These are phyloP conservation scores for Trebouxia sp. DNA, from an alignment of 139 green algal genomes.

Conservation along the genomic window DNA sequence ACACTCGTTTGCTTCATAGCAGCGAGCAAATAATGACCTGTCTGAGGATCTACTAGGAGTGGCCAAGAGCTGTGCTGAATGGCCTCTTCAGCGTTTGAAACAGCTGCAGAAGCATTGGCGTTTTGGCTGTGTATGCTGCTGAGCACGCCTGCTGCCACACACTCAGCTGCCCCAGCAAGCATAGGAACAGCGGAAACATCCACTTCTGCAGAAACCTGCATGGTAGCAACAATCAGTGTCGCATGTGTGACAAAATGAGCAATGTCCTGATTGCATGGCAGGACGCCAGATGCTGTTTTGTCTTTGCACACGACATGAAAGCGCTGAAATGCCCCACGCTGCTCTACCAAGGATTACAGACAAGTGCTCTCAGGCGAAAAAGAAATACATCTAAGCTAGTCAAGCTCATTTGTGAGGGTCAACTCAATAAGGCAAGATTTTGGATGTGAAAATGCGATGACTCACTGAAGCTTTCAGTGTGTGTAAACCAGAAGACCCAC, in stretches of 20 bases:
- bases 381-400: too few relatives aligned
- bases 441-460: too few relatives aligned
- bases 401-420: too few relatives aligned
- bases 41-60: constrained; percentile 86
- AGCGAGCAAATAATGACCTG: constrained; percentile 35
- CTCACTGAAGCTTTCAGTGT: too few relatives aligned
- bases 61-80: constrained; percentile 29
- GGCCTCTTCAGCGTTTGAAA: constrained; percentile 26
- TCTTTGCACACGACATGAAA: too few relatives aligned
- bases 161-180: constrained; percentile 61
- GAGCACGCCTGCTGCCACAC: constrained; percentile 43
- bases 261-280: neutral
- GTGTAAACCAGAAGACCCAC: too few relatives aligned
- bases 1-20: neutral
- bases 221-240: neutral
- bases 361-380: too few relatives aligned
- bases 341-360: too few relatives aligned
- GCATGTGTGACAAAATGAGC: neutral
- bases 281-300: too few relatives aligned
- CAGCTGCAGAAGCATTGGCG: constrained; percentile 32
- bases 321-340: too few relatives aligned
- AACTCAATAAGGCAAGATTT: too few relatives aligned
- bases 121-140: constrained; percentile 74
- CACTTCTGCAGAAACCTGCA: constrained; percentile 44
- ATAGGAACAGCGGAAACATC: constrained; percentile 55